Percentiles rank a stretch among this genome's conserved stretches.
These are phyloP conservation scores for Mycena indigotica DNA, from an alignment of 768 basidiomycete genomes.

Conservation along the genomic window DNA sequence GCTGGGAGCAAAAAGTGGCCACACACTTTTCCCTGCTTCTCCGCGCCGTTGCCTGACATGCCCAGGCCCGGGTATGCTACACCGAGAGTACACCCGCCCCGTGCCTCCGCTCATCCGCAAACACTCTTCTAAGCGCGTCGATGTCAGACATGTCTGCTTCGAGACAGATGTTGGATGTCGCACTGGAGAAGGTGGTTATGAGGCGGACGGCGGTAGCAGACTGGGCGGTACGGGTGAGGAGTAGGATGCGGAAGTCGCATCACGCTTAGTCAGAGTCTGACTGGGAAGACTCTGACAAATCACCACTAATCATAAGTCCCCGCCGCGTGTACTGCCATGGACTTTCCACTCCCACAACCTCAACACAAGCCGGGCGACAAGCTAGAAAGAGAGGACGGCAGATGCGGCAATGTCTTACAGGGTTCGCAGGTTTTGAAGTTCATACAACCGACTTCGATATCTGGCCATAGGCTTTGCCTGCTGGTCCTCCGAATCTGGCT, in stretches of 20 bases:
- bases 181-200: neutral
- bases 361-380: too few relatives aligned
- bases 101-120: conserved; percentile 31
- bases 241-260: neutral
- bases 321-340: too few relatives aligned
- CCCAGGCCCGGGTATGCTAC: conserved; percentile 44
- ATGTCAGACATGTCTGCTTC: conserved; percentile 37
- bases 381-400: too few relatives aligned
- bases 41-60: conserved; percentile 39
- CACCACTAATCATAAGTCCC: too few relatives aligned
- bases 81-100: conserved; percentile 41
- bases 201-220: neutral
- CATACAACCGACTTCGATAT: too few relatives aligned
- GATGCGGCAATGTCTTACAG: too few relatives aligned
- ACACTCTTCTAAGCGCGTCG: conserved; percentile 33
- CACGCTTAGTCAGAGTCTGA: too few relatives aligned
- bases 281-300: too few relatives aligned
- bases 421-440: too few relatives aligned
- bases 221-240: neutral
- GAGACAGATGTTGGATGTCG: conserved; percentile 22
- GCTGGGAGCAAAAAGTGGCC: neutral
- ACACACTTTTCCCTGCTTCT: conserved; percentile 42
- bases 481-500: too few relatives aligned
- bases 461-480: too few relatives aligned
- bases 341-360: too few relatives aligned